Evolutionary conservation across 2,329 filamentous ascomycete genomes (phyloP).

Genomic region (Didymella exigua): DNA sequence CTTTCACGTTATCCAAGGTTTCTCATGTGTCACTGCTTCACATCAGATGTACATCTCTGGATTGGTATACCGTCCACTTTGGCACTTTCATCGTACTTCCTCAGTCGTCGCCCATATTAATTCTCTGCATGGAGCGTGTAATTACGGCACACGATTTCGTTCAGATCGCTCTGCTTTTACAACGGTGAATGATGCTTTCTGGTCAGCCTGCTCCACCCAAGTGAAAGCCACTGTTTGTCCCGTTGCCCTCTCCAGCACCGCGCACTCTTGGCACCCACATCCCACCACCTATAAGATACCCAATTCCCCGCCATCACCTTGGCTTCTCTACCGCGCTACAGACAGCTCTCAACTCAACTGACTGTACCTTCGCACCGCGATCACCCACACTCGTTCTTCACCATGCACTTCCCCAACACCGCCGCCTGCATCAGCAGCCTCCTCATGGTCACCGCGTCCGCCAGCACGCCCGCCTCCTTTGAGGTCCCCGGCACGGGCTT

Average conservation of each 20-base stretch:
- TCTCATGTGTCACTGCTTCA: too few species aligned
- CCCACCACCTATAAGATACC: not conserved
- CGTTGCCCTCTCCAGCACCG: slow-evolving; percentile 7
- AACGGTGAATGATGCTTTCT: not conserved
- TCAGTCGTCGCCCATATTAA: too few species aligned
- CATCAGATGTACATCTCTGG: too few species aligned
- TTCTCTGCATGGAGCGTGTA: too few species aligned
- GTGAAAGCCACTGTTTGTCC: slow-evolving; percentile 6
- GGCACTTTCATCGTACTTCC: too few species aligned
- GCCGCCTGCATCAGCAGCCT: slow-evolving; percentile 3
- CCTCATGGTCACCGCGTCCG: slow-evolving; percentile 1
- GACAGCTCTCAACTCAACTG: not conserved
- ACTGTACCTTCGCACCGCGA: not conserved
- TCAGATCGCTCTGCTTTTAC: too few species aligned
- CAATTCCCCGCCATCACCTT: not conserved
- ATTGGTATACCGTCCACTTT: too few species aligned
- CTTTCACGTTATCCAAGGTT: too few species aligned
- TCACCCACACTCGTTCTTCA: not conserved
- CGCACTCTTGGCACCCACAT: slow-evolving; percentile 9
- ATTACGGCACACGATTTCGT: too few species aligned
- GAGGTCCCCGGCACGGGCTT: not conserved
- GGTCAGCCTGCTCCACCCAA: not conserved
- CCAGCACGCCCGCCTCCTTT: slow-evolving; percentile 4
- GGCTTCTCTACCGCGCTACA: not conserved
- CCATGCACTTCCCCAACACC: slow-evolving; percentile 1